Evolutionary conservation across 805 yeast species (phyloP).

Genomic region (Wickerhamiella musiphila): DNA sequence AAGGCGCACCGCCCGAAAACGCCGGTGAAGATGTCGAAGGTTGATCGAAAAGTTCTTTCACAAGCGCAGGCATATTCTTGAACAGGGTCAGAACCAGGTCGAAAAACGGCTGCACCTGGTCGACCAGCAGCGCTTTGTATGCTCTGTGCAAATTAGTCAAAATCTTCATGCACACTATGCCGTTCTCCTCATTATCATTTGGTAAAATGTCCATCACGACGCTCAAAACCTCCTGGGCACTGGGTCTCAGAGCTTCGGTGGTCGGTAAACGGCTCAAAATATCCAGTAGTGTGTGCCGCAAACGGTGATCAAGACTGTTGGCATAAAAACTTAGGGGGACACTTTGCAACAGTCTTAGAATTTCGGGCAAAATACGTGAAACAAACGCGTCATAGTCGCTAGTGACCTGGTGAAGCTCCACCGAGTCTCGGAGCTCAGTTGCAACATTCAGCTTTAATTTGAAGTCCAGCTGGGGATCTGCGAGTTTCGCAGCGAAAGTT

Average conservation of each 20-base stretch:
- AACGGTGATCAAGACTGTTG: slow-evolving; percentile 24
- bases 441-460: slow-evolving; percentile 48
- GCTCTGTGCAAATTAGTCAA: slow-evolving; percentile 73
- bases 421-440: slow-evolving; percentile 70
- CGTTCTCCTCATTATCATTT: slow-evolving; percentile 87
- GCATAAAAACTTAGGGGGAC: slow-evolving; percentile 30
- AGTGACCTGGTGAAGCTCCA: slow-evolving; percentile 67
- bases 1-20: slow-evolving; percentile 20
- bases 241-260: slow-evolving; percentile 65
- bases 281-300: slow-evolving; percentile 62
- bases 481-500: slow-evolving; percentile 13
- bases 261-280: slow-evolving; percentile 65
- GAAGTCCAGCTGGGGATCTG: slow-evolving; percentile 27
- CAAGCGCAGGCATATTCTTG: slow-evolving; percentile 59
- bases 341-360: slow-evolving; percentile 40
- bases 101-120: slow-evolving; percentile 63
- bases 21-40: slow-evolving; percentile 5
- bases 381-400: slow-evolving; percentile 69
- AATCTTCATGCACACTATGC: slow-evolving; percentile 76
- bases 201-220: slow-evolving; percentile 41
- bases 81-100: slow-evolving; percentile 61
- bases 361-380: slow-evolving; percentile 49
- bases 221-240: slow-evolving; percentile 42
- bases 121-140: slow-evolving; percentile 49
- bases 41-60: slow-evolving; percentile 45